These are phyloP conservation scores for Candida maesae DNA, from an alignment of 805 yeast species.

Conservation along the genomic window DNA sequence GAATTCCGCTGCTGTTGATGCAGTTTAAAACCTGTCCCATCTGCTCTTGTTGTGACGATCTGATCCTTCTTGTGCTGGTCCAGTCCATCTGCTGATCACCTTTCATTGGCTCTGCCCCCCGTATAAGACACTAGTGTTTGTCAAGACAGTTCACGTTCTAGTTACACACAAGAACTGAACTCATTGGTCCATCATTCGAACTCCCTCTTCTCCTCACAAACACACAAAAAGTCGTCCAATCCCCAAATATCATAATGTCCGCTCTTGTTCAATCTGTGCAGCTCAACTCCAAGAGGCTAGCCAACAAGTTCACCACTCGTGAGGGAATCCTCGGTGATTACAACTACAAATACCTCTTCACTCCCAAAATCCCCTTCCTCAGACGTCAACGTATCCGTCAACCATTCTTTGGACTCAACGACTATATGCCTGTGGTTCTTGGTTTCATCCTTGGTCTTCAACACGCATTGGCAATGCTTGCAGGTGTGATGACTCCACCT, in stretches of 20 bases:
- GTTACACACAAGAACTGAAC: background rate
- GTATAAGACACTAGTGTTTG: too few species aligned
- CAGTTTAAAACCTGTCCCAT: too few species aligned
- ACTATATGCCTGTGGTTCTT: slow-evolving; percentile 73
- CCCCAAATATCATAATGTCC: background rate
- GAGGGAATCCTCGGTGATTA: slow-evolving; percentile 87
- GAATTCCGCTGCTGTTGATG: too few species aligned
- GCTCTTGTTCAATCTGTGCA: background rate
- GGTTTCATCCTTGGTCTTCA: slow-evolving; percentile 81
- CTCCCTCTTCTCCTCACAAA: slow-evolving; percentile 4
- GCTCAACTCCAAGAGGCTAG: slow-evolving; percentile 1
- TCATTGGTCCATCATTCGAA: slow-evolving; percentile 1
- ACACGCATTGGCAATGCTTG: slow-evolving; percentile 87
- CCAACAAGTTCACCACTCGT: slow-evolving; percentile 47
- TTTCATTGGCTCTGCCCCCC: background rate
- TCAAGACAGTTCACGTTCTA: background rate
- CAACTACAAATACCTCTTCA: slow-evolving; percentile 74
- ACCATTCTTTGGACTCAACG: slow-evolving; percentile 79
- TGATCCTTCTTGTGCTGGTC: too few species aligned
- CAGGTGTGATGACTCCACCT: slow-evolving; percentile 87
- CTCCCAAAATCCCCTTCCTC: slow-evolving; percentile 73
- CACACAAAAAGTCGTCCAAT: background rate
- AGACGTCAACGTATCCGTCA: slow-evolving; percentile 44
- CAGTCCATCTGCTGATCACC: background rate
- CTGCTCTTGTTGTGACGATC: too few species aligned